phyloP scores from a whole-genome alignment of 306 rosid genomes.

The Corylus avellana region DNA sequence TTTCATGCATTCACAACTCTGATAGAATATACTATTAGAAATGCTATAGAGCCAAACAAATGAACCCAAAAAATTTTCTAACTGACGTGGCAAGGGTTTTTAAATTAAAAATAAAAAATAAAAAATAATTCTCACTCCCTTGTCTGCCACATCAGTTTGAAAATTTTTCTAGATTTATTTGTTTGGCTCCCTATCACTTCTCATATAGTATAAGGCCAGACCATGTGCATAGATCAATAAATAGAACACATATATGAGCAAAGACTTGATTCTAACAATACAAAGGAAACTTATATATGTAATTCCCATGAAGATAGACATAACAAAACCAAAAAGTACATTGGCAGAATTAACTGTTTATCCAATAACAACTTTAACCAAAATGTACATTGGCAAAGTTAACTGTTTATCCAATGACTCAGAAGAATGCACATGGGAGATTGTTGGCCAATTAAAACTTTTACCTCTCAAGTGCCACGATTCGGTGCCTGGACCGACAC shows the following conservation, averaged over 20 bases:
- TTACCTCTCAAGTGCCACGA: constrained; percentile 40
- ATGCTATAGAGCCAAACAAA: no score
- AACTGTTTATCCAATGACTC: background rate
- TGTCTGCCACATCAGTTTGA: no score
- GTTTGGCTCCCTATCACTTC: no score
- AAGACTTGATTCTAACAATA: background rate
- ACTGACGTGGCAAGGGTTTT: no score
- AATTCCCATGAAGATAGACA: background rate
- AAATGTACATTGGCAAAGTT: background rate
- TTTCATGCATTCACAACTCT: background rate
- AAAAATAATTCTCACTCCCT: no score
- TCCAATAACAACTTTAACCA: background rate
- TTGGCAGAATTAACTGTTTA: background rate
- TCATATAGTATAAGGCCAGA: background rate
- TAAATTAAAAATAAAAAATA: no score
- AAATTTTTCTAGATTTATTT: no score
- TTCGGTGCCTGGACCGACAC: constrained; percentile 37
- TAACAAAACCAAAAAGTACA: background rate
- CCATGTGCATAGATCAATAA: background rate
- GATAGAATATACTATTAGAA: background rate
- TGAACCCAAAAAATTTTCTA: no score
- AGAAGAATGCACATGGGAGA: background rate
- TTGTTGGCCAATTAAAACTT: background rate
- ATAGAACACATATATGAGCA: background rate
- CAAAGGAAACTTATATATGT: background rate